Conservation (phyloP, 2,329 filamentous ascomycete genomes). For the Botrytis fabae region DNA sequence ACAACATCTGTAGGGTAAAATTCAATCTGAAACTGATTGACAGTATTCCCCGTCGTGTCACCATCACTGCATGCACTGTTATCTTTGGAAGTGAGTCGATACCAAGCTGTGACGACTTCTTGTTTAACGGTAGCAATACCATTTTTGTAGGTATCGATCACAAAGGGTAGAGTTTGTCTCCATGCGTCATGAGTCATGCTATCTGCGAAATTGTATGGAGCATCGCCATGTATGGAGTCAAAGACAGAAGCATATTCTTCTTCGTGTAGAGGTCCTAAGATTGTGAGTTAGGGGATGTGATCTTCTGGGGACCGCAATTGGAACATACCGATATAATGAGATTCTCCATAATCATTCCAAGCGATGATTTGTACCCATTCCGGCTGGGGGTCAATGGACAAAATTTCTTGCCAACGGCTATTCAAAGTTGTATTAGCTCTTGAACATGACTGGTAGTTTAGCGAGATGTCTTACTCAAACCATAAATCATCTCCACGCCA, state of each 20-base stretch:
- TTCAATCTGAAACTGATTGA: conserved; percentile 2
- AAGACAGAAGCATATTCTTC: background rate
- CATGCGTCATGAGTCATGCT: background rate
- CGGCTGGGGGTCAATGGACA: conserved; percentile 1
- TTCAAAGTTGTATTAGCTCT: background rate
- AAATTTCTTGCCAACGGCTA: conserved; percentile 1
- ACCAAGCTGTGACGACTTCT: background rate
- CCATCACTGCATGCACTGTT: background rate
- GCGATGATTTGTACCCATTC: conserved; percentile 7
- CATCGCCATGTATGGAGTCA: background rate
- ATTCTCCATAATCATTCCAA: conserved; percentile 15
- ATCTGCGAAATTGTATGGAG: background rate
- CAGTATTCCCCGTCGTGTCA: background rate
- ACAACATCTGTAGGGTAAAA: background rate
- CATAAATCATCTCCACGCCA: conserved; percentile 4
- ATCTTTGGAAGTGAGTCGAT: background rate
- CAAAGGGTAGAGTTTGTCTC: background rate
- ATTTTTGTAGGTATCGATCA: background rate
- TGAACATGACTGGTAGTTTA: background rate
- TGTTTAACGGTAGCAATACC: background rate
- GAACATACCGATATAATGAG: conserved; percentile 6
- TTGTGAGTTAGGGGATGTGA: background rate
- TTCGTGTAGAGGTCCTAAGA: background rate
- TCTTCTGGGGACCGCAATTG: background rate
- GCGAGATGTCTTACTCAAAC: conserved; percentile 1